phyloP scores from a whole-genome alignment of 2,329 filamentous ascomycete species.

The Fusarium vanettenii region DNA sequence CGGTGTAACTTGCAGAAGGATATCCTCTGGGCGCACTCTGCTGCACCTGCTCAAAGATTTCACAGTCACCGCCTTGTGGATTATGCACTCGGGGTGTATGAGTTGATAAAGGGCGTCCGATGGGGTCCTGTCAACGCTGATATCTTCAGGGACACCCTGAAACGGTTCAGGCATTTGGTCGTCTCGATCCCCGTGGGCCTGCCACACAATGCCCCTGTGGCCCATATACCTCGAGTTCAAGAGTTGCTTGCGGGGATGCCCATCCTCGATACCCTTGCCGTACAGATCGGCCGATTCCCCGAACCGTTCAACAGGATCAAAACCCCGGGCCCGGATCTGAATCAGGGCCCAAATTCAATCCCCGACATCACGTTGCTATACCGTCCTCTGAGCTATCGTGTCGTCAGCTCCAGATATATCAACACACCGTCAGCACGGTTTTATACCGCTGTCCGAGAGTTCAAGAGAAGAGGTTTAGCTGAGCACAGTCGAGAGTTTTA shows the following conservation, averaged over 20 bases:
- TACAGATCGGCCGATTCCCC: background rate
- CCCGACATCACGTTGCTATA: background rate
- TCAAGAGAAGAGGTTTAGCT: background rate
- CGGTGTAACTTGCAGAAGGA: background rate
- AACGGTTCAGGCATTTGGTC: background rate
- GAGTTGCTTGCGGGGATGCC: background rate
- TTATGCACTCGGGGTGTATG: background rate
- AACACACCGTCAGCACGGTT: background rate
- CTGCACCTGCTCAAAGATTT: background rate
- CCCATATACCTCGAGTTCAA: background rate
- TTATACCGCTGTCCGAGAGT: background rate
- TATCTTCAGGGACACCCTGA: background rate
- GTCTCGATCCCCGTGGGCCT: background rate
- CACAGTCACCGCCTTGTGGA: background rate
- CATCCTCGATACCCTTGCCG: background rate
- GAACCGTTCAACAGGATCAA: background rate
- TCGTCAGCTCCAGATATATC: background rate
- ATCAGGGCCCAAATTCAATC: background rate
- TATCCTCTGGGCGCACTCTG: background rate
- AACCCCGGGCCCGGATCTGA: background rate
- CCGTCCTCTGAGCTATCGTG: background rate
- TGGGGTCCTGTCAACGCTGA: background rate
- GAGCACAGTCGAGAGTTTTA: background rate
- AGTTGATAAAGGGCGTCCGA: background rate
- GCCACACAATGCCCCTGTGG: background rate